Evolutionary conservation across 192 early-diverging fungal genomes (phyloP).

Genomic region (Pilaira anomala): DNA sequence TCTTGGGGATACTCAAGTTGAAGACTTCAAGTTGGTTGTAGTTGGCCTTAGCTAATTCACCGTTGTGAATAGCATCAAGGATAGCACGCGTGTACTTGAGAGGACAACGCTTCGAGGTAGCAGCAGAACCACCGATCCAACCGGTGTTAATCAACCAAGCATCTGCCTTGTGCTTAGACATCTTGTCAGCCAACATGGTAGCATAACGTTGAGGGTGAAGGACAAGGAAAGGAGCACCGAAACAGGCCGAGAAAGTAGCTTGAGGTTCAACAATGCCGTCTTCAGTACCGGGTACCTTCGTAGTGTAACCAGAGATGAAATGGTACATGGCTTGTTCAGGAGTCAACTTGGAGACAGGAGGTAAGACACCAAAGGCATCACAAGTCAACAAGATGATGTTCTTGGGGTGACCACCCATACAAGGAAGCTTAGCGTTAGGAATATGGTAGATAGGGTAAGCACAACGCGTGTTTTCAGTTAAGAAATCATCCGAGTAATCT

Average conservation of each 20-base stretch:
- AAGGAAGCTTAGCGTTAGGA: slow-evolving; percentile 92
- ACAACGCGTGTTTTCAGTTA: slow-evolving; percentile 96
- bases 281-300: slow-evolving; percentile 97
- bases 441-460: slow-evolving; percentile 96
- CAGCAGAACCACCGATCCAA: slow-evolving; percentile 93
- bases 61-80: slow-evolving; percentile 95
- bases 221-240: slow-evolving; percentile 95
- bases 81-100: slow-evolving; percentile 98
- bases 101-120: slow-evolving; percentile 84
- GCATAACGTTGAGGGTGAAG: slow-evolving; percentile 96
- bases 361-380: slow-evolving; percentile 95
- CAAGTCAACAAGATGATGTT: slow-evolving; percentile 97
- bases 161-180: slow-evolving; percentile 76
- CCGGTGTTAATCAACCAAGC: slow-evolving; percentile 97
- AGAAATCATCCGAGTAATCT: slow-evolving; percentile 73
- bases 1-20: slow-evolving; percentile 82
- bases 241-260: slow-evolving; percentile 93
- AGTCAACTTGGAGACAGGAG: slow-evolving; percentile 86
- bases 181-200: slow-evolving; percentile 94
- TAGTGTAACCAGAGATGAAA: slow-evolving; percentile 97
- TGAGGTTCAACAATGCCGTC: slow-evolving; percentile 89
- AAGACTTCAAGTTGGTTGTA: slow-evolving; percentile 87
- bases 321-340: slow-evolving; percentile 93
- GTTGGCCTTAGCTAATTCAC: slow-evolving; percentile 82
- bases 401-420: slow-evolving; percentile 84